phyloP scores from a whole-genome alignment of 257 asterid species.

The Hygrophila difformis region DNA sequence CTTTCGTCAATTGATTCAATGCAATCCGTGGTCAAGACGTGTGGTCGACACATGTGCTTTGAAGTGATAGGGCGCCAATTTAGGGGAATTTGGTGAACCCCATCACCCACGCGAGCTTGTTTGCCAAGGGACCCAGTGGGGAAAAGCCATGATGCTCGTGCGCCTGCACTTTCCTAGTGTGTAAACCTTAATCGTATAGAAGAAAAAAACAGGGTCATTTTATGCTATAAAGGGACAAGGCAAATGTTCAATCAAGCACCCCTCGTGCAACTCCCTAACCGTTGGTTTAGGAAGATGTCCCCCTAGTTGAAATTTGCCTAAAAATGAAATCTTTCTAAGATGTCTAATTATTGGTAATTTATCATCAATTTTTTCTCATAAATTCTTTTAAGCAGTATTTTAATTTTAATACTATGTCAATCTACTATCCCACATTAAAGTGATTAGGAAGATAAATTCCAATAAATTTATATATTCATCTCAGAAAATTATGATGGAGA shows the following conservation, averaged over 20 bases:
- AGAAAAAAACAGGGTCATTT: conserved; percentile 5
- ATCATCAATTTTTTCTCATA: too few relatives aligned
- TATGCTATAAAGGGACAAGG: conserved; percentile 27
- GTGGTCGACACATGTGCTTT: conserved; percentile 31
- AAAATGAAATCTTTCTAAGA: too few relatives aligned
- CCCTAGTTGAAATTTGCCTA: conserved; percentile 20
- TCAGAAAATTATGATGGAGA: conserved; percentile 13
- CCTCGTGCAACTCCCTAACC: conserved; percentile 42
- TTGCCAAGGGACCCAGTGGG: conserved; percentile 25
- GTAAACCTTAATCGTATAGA: conserved; percentile 20
- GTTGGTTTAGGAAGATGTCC: conserved; percentile 41
- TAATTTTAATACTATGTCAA: too few relatives aligned
- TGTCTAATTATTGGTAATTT: too few relatives aligned
- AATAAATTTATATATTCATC: too few relatives aligned
- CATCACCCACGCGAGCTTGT: conserved; percentile 39
- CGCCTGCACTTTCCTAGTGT: conserved; percentile 23
- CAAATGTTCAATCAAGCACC: conserved; percentile 40
- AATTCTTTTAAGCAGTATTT: too few relatives aligned
- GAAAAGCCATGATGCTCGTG: conserved; percentile 28
- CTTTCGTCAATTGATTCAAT: neutral
- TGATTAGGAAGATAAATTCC: too few relatives aligned
- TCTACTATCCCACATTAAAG: too few relatives aligned
- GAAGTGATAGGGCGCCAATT: conserved; percentile 39
- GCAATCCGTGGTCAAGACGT: conserved; percentile 8
- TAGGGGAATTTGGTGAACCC: conserved; percentile 23